Percentiles rank a stretch among this genome's conserved stretches.
Conservation (phyloP, 164 flowering plant species). For the Echeveria elegans region DNA sequence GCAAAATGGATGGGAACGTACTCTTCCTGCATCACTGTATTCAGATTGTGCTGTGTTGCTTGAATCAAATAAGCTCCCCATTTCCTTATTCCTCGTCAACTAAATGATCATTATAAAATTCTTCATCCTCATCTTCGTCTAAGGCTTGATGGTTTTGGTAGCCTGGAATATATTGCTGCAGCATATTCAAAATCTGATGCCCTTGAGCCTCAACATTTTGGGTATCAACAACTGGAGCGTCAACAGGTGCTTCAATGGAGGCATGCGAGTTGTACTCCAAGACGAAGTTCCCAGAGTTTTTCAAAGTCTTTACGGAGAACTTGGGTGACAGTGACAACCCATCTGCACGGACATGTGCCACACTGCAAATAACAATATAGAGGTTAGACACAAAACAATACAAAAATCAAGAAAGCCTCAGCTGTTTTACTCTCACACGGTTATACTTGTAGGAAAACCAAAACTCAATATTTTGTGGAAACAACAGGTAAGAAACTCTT, state of each 20-base stretch:
- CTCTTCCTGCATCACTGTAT: background rate
- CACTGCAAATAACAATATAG: slow-evolving; percentile 21
- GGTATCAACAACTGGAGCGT: background rate
- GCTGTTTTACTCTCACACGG: background rate
- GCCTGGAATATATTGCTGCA: slow-evolving; percentile 13
- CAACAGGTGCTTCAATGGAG: background rate
- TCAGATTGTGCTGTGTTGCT: background rate
- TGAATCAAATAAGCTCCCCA: background rate
- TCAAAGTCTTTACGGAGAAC: slow-evolving; percentile 21
- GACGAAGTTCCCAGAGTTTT: slow-evolving; percentile 24
- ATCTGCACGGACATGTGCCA: slow-evolving; percentile 32
- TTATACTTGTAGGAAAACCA: too few relatives aligned
- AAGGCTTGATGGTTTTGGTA: slow-evolving; percentile 11
- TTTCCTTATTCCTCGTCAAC: background rate
- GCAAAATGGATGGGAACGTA: too few relatives aligned
- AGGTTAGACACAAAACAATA: background rate
- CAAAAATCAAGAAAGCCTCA: background rate
- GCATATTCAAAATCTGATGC: slow-evolving; percentile 11
- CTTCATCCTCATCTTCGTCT: background rate
- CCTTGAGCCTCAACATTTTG: background rate
- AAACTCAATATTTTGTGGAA: too few relatives aligned
- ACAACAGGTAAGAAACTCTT: too few relatives aligned
- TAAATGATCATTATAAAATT: background rate
- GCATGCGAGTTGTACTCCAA: slow-evolving; percentile 19
- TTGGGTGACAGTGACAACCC: slow-evolving; percentile 37